Evolutionary conservation across 345 rosid species (phyloP), one percentile per base, ranked within the genome.

Genomic region (Moringa oleifera): DNA sequence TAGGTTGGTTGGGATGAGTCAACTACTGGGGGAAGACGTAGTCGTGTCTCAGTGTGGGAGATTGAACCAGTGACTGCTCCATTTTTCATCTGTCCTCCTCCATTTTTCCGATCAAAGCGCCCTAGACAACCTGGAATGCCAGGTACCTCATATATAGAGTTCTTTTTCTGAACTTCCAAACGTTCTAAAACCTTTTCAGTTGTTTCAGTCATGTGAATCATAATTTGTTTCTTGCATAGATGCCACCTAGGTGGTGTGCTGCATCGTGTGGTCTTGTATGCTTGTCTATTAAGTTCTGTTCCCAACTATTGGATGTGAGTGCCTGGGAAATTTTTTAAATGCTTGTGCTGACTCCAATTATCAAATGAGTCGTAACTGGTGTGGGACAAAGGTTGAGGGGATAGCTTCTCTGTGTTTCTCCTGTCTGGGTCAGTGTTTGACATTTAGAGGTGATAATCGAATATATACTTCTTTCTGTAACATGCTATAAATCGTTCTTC

Each of bases 1-100:
- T 76, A 94, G 99, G 97, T 94, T 51, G 97, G 97, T 31, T 94
- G 99, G 99, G 99, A 90, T 72, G 97, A 94, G 65, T 94, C 97
- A 20, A 80, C 97, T 50, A 86, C 95, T 51, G 93, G 97, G 64
- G 97, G 87, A 52, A 70, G 97, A 58, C 99, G 91, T 52, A 80
- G 81, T 62, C 77, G 96, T 60, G 99, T 94, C 65, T 90, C 99
- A 8, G 70, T 85, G n/a, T 94, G 99, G 99, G 99, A 90, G 20
- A 75, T 80, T 60, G 97, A 94, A 73, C 99, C 97, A 0, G 95
- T 94, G 24, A 80, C 83, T 55, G 80, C 97, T 66, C 99, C 99
- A 25, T 94, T 94, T 73, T 88, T 82, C 81, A 90, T 94, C 53
- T 94, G 93, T 20, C 97, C 99, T 49, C 97, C 99, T 61, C 99